Evolutionary conservation across 148 eudicot species (phyloP).

Genomic region (Amaranthus cruentus): DNA sequence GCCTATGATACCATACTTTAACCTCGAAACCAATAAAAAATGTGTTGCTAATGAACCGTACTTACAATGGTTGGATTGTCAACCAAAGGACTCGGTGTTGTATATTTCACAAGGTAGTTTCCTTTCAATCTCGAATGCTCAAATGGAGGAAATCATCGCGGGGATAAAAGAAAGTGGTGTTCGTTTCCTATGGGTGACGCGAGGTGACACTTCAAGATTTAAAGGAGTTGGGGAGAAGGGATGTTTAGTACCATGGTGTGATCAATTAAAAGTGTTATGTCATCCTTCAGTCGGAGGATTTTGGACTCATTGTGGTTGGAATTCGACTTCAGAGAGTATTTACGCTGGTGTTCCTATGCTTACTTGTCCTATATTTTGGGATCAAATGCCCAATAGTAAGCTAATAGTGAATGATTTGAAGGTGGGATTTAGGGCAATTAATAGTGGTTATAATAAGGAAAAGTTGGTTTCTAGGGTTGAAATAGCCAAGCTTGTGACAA

Average conservation of each 20-base stretch:
- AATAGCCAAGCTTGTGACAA: slow-evolving; percentile 28
- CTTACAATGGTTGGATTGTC: slow-evolving; percentile 32
- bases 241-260: slow-evolving; percentile 52
- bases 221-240: slow-evolving; percentile 29
- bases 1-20: slow-evolving; percentile 45
- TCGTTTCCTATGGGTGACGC: slow-evolving; percentile 52
- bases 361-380: slow-evolving; percentile 44
- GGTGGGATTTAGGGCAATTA: slow-evolving; percentile 35
- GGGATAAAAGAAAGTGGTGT: slow-evolving; percentile 53
- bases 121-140: slow-evolving; percentile 48
- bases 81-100: slow-evolving; percentile 42
- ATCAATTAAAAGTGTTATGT: slow-evolving; percentile 35
- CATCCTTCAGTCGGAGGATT: slow-evolving; percentile 55
- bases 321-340: slow-evolving; percentile 45
- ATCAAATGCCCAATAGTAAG: slow-evolving; percentile 47
- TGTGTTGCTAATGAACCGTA: slow-evolving; percentile 14
- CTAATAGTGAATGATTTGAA: slow-evolving; percentile 47
- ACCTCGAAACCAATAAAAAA: neutral
- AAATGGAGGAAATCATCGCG: slow-evolving; percentile 49
- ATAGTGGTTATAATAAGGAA: slow-evolving; percentile 13
- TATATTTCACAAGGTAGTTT: slow-evolving; percentile 68
- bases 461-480: slow-evolving; percentile 28
- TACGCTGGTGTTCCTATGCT: slow-evolving; percentile 50
- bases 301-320: slow-evolving; percentile 71
- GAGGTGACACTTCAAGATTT: slow-evolving; percentile 30